Conservation (phyloP, 345 rosid genomes). For the Luvunga scandens region DNA sequence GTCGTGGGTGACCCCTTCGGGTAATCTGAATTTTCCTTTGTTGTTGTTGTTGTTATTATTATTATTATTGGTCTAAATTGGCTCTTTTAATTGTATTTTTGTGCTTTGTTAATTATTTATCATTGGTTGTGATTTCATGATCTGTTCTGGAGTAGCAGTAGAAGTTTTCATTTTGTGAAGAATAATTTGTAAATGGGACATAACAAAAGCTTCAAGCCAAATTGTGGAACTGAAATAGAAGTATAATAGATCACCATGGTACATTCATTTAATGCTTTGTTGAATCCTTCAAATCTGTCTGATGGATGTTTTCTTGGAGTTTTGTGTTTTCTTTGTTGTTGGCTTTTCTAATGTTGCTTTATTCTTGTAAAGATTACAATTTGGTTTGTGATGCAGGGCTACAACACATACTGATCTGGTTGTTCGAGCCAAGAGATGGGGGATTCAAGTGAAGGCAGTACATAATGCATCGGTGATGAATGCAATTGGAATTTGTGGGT, state of each 20-base stretch:
- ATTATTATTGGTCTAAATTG: not conserved
- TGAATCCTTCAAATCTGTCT: not conserved
- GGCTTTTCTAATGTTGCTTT: not conserved
- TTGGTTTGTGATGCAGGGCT: conserved; percentile 51
- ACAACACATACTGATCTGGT: conserved; percentile 93
- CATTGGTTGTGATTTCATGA: not conserved
- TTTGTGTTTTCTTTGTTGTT: not conserved
- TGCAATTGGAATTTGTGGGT: conserved; percentile 84
- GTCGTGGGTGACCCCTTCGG: conserved; percentile 98
- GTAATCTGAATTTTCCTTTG: conserved; percentile 21
- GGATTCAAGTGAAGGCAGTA: conserved; percentile 70
- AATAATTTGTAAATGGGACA: not conserved
- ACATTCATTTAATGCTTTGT: not conserved
- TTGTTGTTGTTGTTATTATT: not conserved
- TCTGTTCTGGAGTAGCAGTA: not conserved
- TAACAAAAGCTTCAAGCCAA: not conserved
- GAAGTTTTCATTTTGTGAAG: not conserved
- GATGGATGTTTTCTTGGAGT: not conserved
- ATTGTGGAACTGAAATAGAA: too few species aligned
- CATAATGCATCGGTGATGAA: conserved; percentile 96
- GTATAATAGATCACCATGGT: too few species aligned
- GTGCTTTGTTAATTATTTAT: not conserved
- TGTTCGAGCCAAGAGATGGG: conserved; percentile 77
- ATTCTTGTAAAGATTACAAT: not conserved
- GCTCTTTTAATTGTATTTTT: not conserved